Conservation (phyloP, 768 basidiomycete species). For the Boletus reticulatus region DNA sequence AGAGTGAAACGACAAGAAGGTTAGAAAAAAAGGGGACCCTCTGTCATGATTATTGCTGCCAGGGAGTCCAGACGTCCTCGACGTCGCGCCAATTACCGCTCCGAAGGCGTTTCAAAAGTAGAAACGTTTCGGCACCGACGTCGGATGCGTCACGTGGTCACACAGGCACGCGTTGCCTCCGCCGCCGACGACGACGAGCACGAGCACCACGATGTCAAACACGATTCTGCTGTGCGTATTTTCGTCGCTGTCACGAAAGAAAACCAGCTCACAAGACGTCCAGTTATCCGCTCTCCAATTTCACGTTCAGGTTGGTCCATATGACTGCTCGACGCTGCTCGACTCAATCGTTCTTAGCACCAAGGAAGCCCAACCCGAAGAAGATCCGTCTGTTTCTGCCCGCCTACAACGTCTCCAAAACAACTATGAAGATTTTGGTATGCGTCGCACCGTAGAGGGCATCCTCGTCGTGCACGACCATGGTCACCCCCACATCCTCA, state of each 20-base stretch:
- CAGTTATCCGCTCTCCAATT: conserved; percentile 86
- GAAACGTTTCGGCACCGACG: conserved; percentile 4
- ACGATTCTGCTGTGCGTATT: conserved; percentile 47
- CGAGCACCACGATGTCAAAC: conserved; percentile 41
- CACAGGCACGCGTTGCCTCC: background rate
- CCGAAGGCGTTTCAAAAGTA: background rate
- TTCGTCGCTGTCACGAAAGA: background rate
- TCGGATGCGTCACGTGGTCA: conserved; percentile 15
- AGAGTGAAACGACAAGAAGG: background rate
- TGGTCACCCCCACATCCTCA: conserved; percentile 95
- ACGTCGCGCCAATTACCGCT: background rate
- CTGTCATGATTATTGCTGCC: background rate
- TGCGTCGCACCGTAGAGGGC: conserved; percentile 92
- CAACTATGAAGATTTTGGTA: conserved; percentile 96
- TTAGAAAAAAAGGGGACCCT: background rate
- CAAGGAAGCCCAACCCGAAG: conserved; percentile 95
- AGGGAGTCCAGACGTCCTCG: background rate
- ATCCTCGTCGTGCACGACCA: conserved; percentile 85
- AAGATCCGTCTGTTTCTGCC: conserved; percentile 94
- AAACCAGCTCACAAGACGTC: background rate
- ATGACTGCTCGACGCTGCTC: background rate
- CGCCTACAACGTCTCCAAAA: conserved; percentile 92
- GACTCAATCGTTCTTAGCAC: conserved; percentile 51
- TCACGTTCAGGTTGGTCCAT: conserved; percentile 73
- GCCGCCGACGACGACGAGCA: conserved; percentile 20